Conservation (phyloP, 1,139 yeast genomes). For the Scheffersomyces titani region DNA sequence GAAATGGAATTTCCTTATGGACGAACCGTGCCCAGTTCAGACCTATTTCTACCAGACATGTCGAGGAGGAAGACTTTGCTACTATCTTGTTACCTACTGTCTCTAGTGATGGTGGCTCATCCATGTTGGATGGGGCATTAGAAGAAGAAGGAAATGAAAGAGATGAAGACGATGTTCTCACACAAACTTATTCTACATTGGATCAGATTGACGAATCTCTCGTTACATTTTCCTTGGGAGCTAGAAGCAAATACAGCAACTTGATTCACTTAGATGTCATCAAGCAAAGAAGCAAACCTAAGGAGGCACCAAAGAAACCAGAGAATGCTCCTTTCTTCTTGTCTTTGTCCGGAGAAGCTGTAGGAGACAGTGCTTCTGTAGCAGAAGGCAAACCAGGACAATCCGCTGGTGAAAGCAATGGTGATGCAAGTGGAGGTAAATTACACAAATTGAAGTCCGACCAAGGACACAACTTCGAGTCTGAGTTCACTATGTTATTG, state of each 20-base stretch:
- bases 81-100: slow-evolving; percentile 66
- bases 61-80: slow-evolving; percentile 73
- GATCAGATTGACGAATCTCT: slow-evolving; percentile 67
- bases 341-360: slow-evolving; percentile 60
- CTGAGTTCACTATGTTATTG: slow-evolving; percentile 69
- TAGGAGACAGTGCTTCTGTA: slow-evolving; percentile 68
- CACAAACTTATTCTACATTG: slow-evolving; percentile 50
- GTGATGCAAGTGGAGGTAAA: slow-evolving; percentile 18
- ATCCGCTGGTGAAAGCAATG: slow-evolving; percentile 12
- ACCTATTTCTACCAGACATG: slow-evolving; percentile 70
- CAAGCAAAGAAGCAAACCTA: slow-evolving; percentile 84
- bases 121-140: slow-evolving; percentile 77
- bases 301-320: slow-evolving; percentile 85
- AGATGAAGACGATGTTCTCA: slow-evolving; percentile 24
- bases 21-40: slow-evolving; percentile 85
- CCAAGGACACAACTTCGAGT: slow-evolving; percentile 54
- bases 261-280: slow-evolving; percentile 81
- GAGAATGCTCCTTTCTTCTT: slow-evolving; percentile 83
- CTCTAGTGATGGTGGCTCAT: slow-evolving; percentile 81
- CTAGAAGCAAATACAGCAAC: slow-evolving; percentile 78
- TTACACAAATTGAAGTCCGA: slow-evolving; percentile 28
- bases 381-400: slow-evolving; percentile 47
- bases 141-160: slow-evolving; percentile 34
- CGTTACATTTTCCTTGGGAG: slow-evolving; percentile 73
- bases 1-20: slow-evolving; percentile 92